Base-by-base conservation (phyloP, 148 eudicot genomes). In the Vaccinium macrocarpon region DNA sequence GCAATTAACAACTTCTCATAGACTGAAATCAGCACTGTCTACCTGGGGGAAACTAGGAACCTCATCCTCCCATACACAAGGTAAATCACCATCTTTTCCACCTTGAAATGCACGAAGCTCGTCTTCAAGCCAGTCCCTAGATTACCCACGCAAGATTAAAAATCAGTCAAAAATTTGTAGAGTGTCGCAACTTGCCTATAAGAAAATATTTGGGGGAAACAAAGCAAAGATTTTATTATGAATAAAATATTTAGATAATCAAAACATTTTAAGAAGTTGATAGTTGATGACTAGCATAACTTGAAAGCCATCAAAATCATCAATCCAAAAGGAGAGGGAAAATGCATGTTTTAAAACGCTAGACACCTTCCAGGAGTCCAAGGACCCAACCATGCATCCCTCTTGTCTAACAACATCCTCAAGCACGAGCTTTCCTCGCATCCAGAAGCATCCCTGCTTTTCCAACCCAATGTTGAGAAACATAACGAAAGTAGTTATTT, bases 331-430 rank as follows among this genome's bases (percentile, higher is more conserved):
- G 56, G 78, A 3, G 80, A 8, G 82, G 1, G 50, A n/a, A 74
- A 50, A 86, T 25, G 32, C n/a, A 56, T 18, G 68, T 83, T 25
- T 82, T 53, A 13, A 82, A 49, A 85, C n/a, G 13, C 71, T 55
- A 55, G 79, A 84, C 84, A 97, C 99, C 99, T 97, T 92, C 99
- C 99, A 81, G 98, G 99, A 87, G 89, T 92, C 99, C 99, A 97
- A 82, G 99, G 99, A 83, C 99, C 99, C 94, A 97, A 83, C 96
- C 94, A 92, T 79, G 98, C 96, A 89, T 97, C 99, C 90, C 99
- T 90, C 87, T 95, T 97, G 89, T 97, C 96, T 82, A 97, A 90
- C 88, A 97, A 90, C 90, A 90, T 82, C 88, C 97, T 92, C 92
- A 97, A 91, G 91, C 97, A 97, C 79, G 99, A 97, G 91, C 99